phyloP scores from a whole-genome alignment of 2,329 filamentous ascomycete genomes.

The Ambrosiella xylebori region DNA sequence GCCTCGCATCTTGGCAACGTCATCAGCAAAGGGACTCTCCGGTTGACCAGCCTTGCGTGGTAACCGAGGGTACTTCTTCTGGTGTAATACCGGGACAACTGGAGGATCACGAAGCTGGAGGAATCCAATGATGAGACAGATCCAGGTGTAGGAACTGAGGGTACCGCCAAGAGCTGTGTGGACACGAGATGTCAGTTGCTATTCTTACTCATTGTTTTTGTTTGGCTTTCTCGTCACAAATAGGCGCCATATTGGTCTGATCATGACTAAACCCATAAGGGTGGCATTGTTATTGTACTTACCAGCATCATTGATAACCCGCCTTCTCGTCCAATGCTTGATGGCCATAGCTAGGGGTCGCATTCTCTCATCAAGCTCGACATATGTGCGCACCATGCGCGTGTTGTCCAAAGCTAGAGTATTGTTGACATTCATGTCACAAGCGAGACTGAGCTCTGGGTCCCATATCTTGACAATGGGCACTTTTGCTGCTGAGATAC shows the following conservation, averaged over 20 bases:
- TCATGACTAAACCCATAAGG: neutral
- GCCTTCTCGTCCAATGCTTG: constrained; percentile 89
- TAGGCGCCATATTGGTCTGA: neutral
- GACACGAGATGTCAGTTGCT: constrained; percentile 1
- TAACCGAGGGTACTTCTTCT: constrained; percentile 45
- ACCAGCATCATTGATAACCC: constrained; percentile 94
- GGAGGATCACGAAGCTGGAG: constrained; percentile 74
- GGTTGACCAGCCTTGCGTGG: constrained; percentile 39
- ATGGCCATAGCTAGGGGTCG: constrained; percentile 88
- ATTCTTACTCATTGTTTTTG: too few relatives aligned
- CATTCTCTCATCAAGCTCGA: constrained; percentile 80
- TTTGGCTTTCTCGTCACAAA: too few relatives aligned
- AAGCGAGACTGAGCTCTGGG: constrained; percentile 71
- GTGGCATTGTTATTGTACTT: constrained; percentile 22
- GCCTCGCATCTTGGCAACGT: constrained; percentile 54
- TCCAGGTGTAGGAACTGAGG: constrained; percentile 97
- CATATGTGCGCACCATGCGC: constrained; percentile 93
- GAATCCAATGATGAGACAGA: constrained; percentile 94
- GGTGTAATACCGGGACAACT: constrained; percentile 71
- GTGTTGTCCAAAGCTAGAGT: constrained; percentile 90
- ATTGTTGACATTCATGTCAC: constrained; percentile 99
- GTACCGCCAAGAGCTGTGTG: constrained; percentile 70
- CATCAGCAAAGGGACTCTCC: constrained; percentile 69
- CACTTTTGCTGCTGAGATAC: constrained; percentile 86
- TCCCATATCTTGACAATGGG: constrained; percentile 99